Evolutionary conservation across 371 early-diverging fungal species (phyloP).

Genomic region (Rhizopus arrhizus): DNA sequence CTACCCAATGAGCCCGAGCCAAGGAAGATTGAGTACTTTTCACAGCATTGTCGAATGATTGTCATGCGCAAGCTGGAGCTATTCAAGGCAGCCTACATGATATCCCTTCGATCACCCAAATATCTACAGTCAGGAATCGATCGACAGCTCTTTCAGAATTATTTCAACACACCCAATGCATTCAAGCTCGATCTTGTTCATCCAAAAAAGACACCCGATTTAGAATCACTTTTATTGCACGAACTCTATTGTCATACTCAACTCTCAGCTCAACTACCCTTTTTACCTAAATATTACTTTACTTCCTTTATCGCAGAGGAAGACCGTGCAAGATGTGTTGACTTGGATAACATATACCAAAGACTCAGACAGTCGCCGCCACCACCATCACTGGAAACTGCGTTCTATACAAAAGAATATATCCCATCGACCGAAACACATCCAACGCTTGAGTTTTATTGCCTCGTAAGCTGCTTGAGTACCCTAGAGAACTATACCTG

Average conservation of each 20-base stretch:
- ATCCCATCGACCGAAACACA: slow-evolving; percentile 12
- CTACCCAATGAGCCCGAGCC: slow-evolving; percentile 28
- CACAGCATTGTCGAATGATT: slow-evolving; percentile 41
- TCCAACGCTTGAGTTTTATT: slow-evolving; percentile 26
- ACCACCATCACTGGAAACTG: not conserved
- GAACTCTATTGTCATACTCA: slow-evolving; percentile 38
- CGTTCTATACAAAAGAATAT: not conserved
- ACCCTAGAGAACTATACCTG: slow-evolving; percentile 37
- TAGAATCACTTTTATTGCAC: slow-evolving; percentile 37
- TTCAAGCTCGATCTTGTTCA: slow-evolving; percentile 26
- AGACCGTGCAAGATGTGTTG: slow-evolving; percentile 22
- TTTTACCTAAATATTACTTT: slow-evolving; percentile 38
- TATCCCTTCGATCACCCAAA: slow-evolving; percentile 29
- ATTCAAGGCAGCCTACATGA: slow-evolving; percentile 37
- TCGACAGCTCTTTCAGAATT: slow-evolving; percentile 29
- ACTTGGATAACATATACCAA: slow-evolving; percentile 35
- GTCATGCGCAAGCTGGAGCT: slow-evolving; percentile 46
- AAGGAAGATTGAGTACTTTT: slow-evolving; percentile 30
- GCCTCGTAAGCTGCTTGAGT: slow-evolving; percentile 28
- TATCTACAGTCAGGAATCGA: slow-evolving; percentile 26
- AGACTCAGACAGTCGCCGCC: slow-evolving; percentile 3
- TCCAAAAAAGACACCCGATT: slow-evolving; percentile 11
- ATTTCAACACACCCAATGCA: slow-evolving; percentile 35
- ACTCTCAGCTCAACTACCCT: slow-evolving; percentile 36
- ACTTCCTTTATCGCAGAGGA: slow-evolving; percentile 20